Evolutionary conservation across 148 eudicot species (phyloP).

Genomic region (Vaccinium corymbosum): DNA sequence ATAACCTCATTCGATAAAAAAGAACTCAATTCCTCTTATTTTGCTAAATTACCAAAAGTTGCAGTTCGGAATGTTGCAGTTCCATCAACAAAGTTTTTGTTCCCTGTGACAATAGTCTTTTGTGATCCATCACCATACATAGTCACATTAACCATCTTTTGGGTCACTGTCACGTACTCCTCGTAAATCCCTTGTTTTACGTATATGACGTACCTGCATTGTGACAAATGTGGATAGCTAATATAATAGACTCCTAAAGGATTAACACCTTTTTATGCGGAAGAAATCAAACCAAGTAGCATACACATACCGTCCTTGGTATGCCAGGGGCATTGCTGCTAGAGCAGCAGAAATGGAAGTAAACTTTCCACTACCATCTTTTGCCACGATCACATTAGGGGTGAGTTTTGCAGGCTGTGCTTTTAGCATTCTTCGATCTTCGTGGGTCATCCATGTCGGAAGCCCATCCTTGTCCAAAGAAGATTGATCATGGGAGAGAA

Average conservation of each 20-base stretch:
- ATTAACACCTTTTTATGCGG: background rate
- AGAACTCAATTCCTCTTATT: background rate
- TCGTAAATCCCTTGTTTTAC: constrained; percentile 72
- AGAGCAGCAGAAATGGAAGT: constrained; percentile 54
- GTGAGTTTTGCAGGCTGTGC: constrained; percentile 28
- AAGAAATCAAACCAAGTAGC: background rate
- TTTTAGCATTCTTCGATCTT: constrained; percentile 45
- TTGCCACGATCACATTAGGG: constrained; percentile 60
- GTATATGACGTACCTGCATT: constrained; percentile 56
- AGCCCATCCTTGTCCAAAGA: constrained; percentile 23
- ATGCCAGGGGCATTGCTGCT: constrained; percentile 42
- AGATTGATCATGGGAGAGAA: constrained; percentile 11
- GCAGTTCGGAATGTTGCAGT: constrained; percentile 64
- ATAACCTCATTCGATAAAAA: background rate
- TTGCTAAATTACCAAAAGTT: constrained; percentile 60
- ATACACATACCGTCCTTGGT: constrained; percentile 44
- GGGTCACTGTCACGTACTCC: constrained; percentile 61
- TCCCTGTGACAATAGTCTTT: constrained; percentile 66
- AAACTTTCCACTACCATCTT: constrained; percentile 85
- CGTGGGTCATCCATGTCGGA: constrained; percentile 57
- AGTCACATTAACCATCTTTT: constrained; percentile 72
- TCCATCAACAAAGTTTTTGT: constrained; percentile 67
- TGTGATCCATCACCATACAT: constrained; percentile 93
- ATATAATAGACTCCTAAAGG: background rate
- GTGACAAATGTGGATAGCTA: background rate